Base-by-base conservation (phyloP, 2,329 filamentous ascomycete species). In the Calonectria leucothoes region DNA sequence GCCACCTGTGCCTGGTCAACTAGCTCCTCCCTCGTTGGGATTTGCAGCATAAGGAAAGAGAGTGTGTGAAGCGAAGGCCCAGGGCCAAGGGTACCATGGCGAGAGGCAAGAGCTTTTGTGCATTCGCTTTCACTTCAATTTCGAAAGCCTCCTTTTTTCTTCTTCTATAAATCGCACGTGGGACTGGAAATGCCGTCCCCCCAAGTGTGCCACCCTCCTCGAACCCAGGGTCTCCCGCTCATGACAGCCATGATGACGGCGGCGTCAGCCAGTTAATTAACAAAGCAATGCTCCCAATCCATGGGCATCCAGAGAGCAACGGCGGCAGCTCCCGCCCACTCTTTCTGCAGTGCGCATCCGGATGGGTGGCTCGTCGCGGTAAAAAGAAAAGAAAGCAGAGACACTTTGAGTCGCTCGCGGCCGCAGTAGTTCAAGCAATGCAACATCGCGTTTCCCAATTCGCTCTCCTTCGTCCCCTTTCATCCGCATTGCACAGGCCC, bases 271-370 rank as follows among this genome's bases (percentile, higher is more conserved):
- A 20, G 48, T 52, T 55, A 57, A 37, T 55, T 42, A 57, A 48
- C 12, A 45, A 67, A 6, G 35, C 65, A 68, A 48, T 59, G 51
- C 35, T 55, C n/a, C 15, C 37, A 35, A 55, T 35, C 49, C 49
- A 29, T 64, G 29, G 17, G n/a, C 55, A 39, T 52, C 15, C 11
- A 55, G 20, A 29, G 27, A 33, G n/a, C 29, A 70, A 31, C 51
- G 37, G 57, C 69, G 69, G 72, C 42, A 74, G 72, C 70, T 72
- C 69, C 69, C 64, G 57, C 42, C 52, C 29, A 51, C 55, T 29
- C 27, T 15, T 27, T 39, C 66, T 42, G 45, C 49, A 31, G 29
- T 39, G 31, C 37, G 31, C 25, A 61, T 61, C 55, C 33, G 35
- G 35, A 61, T 37, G 33, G 33, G 33, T 61, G 35, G 33, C 55